Evolutionary conservation across 2,329 filamentous ascomycete genomes (phyloP).

Genomic region (Cladosporium colombiae): DNA sequence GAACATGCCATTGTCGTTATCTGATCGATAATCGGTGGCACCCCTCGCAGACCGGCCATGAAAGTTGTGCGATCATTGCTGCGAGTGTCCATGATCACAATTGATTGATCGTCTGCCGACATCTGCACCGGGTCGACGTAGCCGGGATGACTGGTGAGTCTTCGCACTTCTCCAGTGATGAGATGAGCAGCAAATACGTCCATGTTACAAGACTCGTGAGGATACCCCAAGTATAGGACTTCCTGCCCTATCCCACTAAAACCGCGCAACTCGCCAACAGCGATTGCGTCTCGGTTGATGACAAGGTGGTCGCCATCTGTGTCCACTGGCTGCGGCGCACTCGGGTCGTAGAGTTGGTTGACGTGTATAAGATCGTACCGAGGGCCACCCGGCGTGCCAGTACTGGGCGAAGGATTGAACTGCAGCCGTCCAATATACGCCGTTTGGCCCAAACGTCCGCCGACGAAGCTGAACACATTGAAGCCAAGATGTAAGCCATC

Average conservation of each 20-base stretch:
- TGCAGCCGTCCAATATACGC: not conserved
- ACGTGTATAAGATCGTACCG: not conserved
- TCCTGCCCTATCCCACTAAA: conserved; percentile 47
- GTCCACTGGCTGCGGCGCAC: not conserved
- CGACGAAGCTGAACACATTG: not conserved
- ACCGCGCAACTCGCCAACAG: conserved; percentile 43
- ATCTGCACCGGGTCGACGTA: not conserved
- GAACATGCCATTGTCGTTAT: not conserved
- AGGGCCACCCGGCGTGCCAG: not conserved
- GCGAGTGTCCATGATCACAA: conserved; percentile 48
- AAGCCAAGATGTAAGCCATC: not conserved
- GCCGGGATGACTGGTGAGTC: not conserved
- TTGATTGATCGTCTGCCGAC: conserved; percentile 43
- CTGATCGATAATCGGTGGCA: conserved; percentile 39
- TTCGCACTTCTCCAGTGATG: not conserved
- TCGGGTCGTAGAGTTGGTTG: not conserved
- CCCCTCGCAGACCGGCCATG: conserved; percentile 42
- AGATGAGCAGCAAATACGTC: conserved; percentile 48
- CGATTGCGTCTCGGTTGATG: not conserved
- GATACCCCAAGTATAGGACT: conserved; percentile 45
- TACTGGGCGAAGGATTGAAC: not conserved
- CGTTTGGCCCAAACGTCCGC: not conserved
- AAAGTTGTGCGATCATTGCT: conserved; percentile 47
- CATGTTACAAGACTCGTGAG: conserved; percentile 48
- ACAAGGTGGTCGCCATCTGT: not conserved